Evolutionary conservation across 108 stramenopile genomes (phyloP).

Genomic region (Cyclotella choctawhatcheeana): DNA sequence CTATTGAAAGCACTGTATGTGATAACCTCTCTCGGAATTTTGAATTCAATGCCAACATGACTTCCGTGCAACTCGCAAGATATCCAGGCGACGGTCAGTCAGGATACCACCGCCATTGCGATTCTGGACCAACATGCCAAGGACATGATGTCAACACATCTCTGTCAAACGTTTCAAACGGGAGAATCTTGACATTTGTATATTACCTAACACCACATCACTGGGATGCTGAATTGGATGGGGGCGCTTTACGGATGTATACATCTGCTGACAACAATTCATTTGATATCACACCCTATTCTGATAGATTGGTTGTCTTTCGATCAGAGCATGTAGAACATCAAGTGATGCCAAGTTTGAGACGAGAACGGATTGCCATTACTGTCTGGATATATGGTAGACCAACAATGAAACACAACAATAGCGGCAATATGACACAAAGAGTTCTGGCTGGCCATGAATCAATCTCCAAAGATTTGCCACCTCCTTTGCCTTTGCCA

Average conservation of each 20-base stretch:
- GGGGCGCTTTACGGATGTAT: constrained; percentile 64
- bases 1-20: constrained; percentile 38
- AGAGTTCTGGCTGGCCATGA: background rate
- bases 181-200: constrained; percentile 65
- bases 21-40: background rate
- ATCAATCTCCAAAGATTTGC: background rate
- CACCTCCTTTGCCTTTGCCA: constrained; percentile 20
- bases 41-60: constrained; percentile 20
- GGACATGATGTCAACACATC: constrained; percentile 3
- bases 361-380: constrained; percentile 62
- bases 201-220: constrained; percentile 70
- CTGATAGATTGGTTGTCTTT: constrained; percentile 71
- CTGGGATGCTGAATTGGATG: constrained; percentile 63
- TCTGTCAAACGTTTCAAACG: constrained; percentile 3
- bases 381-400: constrained; percentile 79
- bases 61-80: constrained; percentile 69
- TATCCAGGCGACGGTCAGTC: constrained; percentile 66
- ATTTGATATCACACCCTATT: constrained; percentile 52
- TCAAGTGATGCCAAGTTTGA: constrained; percentile 66
- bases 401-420: background rate
- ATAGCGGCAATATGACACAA: background rate
- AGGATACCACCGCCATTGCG: constrained; percentile 71
- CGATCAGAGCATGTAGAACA: constrained; percentile 72
- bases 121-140: constrained; percentile 43
- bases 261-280: background rate